Evolutionary conservation across 305 asterid genomes (phyloP).

Genomic region (Salvia sclarea): DNA sequence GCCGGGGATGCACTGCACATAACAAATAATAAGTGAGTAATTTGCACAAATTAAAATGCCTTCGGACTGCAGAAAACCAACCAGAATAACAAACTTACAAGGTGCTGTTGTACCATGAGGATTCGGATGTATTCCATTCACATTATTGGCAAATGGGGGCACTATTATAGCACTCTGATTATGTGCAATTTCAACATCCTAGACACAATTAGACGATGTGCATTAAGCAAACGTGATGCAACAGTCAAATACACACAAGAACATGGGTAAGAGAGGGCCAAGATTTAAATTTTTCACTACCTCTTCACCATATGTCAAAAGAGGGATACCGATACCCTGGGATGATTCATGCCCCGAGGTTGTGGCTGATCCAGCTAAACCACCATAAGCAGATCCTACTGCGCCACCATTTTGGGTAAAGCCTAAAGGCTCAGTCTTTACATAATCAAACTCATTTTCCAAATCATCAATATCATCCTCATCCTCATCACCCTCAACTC

Average conservation of each 20-base stretch:
- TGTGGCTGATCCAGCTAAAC: conserved; percentile 41
- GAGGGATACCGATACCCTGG: conserved; percentile 52
- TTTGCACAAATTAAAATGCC: not conserved
- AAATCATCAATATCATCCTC: conserved; percentile 78
- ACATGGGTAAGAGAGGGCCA: not conserved
- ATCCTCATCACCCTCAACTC: conserved; percentile 95
- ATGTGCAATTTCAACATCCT: conserved; percentile 54
- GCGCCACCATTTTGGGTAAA: conserved; percentile 35
- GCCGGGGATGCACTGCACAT: conserved; percentile 60
- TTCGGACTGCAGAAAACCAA: conserved; percentile 14
- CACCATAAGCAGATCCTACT: conserved; percentile 36
- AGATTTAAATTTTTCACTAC: conserved; percentile 32
- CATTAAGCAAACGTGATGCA: not conserved
- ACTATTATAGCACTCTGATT: conserved; percentile 66
- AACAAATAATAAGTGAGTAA: conserved; percentile 15
- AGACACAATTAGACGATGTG: conserved; percentile 28
- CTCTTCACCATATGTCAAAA: conserved; percentile 85
- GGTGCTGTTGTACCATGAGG: conserved; percentile 46
- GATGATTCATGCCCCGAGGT: conserved; percentile 40
- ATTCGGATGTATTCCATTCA: conserved; percentile 40
- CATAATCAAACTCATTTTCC: conserved; percentile 77
- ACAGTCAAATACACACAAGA: not conserved
- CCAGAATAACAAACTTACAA: conserved; percentile 44
- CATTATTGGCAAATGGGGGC: conserved; percentile 50
- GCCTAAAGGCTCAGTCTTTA: conserved; percentile 39